phyloP scores from a whole-genome alignment of 148 eudicot species.

The Vaccinium corymbosum region DNA sequence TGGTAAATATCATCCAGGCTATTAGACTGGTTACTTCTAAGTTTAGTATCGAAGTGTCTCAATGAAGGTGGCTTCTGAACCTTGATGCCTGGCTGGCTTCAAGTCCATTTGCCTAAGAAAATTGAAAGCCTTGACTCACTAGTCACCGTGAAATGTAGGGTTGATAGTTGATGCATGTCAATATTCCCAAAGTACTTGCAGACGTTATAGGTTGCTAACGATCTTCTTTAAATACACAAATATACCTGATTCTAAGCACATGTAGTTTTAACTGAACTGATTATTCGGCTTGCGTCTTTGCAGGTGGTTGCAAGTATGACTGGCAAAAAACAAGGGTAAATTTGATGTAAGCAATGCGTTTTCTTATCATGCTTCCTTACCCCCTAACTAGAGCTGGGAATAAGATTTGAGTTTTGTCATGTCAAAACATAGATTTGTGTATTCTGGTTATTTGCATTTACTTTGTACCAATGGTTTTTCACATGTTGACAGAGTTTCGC shows the following conservation, averaged over 20 bases:
- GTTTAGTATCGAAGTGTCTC: background rate
- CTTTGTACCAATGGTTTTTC: background rate
- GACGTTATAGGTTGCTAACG: background rate
- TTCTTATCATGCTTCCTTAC: background rate
- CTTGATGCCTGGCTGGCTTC: background rate
- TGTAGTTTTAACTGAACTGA: background rate
- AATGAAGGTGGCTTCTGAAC: background rate
- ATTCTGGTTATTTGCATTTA: slow-evolving; percentile 2
- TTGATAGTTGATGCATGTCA: background rate
- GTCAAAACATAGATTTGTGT: background rate
- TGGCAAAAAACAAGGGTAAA: slow-evolving; percentile 50
- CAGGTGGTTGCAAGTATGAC: slow-evolving; percentile 87
- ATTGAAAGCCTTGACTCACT: background rate
- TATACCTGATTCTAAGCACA: background rate
- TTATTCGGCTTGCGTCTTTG: slow-evolving; percentile 18
- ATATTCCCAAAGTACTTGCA: background rate
- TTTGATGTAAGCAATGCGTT: slow-evolving; percentile 18
- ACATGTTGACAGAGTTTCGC: background rate
- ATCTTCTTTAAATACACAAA: background rate
- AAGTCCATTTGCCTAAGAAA: background rate
- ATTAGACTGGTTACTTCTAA: background rate
- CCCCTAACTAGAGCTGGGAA: slow-evolving; percentile 14
- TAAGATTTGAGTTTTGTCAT: slow-evolving; percentile 14
- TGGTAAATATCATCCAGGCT: background rate
- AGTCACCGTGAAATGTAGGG: too few relatives aligned